Evolutionary conservation across 441 rosid genomes (phyloP).

Genomic region (Corymbia calophylla): DNA sequence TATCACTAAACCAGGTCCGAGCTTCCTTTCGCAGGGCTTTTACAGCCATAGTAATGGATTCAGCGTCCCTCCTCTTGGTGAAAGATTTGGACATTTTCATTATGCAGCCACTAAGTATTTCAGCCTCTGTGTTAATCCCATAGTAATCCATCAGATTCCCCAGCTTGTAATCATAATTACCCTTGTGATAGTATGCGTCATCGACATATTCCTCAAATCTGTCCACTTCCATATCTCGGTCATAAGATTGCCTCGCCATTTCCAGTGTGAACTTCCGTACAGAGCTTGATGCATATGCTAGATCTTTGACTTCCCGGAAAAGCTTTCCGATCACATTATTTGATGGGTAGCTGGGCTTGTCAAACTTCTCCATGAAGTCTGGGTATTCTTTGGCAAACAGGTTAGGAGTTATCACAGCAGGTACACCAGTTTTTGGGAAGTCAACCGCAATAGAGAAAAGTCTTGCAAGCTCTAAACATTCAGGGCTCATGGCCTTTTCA

Average conservation of each 20-base stretch:
- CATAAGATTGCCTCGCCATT: slow-evolving; percentile 43
- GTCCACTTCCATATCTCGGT: slow-evolving; percentile 69
- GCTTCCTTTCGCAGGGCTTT: slow-evolving; percentile 71
- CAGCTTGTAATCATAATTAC: slow-evolving; percentile 57
- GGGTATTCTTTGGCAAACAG: slow-evolving; percentile 63
- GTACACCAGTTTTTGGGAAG: slow-evolving; percentile 89
- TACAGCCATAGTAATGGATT: slow-evolving; percentile 52
- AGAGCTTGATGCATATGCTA: slow-evolving; percentile 33
- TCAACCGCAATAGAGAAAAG: slow-evolving; percentile 73
- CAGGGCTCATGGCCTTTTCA: slow-evolving; percentile 39
- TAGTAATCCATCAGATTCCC: slow-evolving; percentile 84
- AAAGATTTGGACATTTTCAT: slow-evolving; percentile 68
- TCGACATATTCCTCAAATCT: slow-evolving; percentile 51
- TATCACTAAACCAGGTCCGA: slow-evolving; percentile 54
- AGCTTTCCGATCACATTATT: slow-evolving; percentile 69
- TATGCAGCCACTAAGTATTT: slow-evolving; percentile 69
- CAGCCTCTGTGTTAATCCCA: slow-evolving; percentile 79
- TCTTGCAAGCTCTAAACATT: slow-evolving; percentile 54
- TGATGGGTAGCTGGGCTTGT: slow-evolving; percentile 62
- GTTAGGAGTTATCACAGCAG: slow-evolving; percentile 61
- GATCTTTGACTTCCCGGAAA: slow-evolving; percentile 60
- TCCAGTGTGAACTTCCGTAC: slow-evolving; percentile 40
- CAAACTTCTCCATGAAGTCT: slow-evolving; percentile 86
- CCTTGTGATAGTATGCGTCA: slow-evolving; percentile 52
- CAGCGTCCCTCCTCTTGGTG: slow-evolving; percentile 56